Evolutionary conservation across 2,329 filamentous ascomycete genomes (phyloP), one percentile per base, ranked within the genome.

Genomic region (Botrytis aclada): DNA sequence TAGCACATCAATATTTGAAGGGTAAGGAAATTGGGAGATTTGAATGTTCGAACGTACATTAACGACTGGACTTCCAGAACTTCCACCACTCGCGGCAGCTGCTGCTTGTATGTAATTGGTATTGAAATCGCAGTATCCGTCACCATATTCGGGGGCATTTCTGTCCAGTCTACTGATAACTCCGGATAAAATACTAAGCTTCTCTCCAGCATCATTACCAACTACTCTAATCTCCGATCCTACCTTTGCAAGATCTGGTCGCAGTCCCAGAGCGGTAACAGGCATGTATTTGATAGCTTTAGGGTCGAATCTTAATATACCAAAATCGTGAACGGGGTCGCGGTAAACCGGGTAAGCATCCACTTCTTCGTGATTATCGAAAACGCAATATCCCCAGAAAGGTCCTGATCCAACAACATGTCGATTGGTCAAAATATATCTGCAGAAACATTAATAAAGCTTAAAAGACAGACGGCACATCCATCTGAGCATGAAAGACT

Each of bases 101-200:
- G 97, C 97, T 76, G 97, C 96, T 84, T 99, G 96, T 79, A 98
- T 98, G 85, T 99, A 99, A 82, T 97, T 91, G 67, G 88, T 91
- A 82, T 92, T 99, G 88, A 99, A 99, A 81, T 99, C 96, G 82
- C 95, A 96, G 82, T 99, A 99, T 41, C 96, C 96, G 76, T 98
- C 96, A 72, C 95, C 95, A 78, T 99, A 98, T 80, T 99, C 96
- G 25, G 96, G 96, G 2, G 97, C 97, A 83, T 99, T 99, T 77
- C 96, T 90, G 80, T 99, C 96, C 74, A 99, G 86, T 79, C 96
- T 91, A 83, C 94, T 97, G 82, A 99, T 99, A 72, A 99, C 95
- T 79, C 96, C 96, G 9, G 96, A 98, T 73, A 99, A 85, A 78
- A 99, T 99, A 85, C 94, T 98, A 77, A 99, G 89, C 84, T 99